Base-by-base conservation (phyloP, 768 basidiomycete species). In the Hygrophorus pudorinus region DNA sequence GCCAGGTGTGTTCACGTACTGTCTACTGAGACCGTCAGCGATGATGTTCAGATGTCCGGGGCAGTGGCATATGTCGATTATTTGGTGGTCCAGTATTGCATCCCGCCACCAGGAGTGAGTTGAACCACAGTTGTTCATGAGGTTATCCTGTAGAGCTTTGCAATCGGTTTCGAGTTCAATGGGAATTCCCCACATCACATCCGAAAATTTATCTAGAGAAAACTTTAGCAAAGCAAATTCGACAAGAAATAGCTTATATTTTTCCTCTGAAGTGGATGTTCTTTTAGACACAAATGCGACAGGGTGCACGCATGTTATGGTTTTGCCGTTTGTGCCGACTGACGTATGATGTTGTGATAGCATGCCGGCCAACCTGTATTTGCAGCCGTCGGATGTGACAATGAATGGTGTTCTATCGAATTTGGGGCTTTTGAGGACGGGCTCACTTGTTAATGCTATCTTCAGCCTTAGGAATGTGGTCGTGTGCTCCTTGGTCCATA, bases 81-180 rank as follows among this genome's bases (percentile, higher is more conserved):
- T n/a, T n/a, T n/a, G n/a, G n/a, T n/a, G n/a, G n/a, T n/a, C n/a
- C n/a, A n/a, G n/a, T n/a, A n/a, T n/a, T n/a, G n/a, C n/a, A n/a
- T n/a, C n/a, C n/a, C n/a, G n/a, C n/a, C n/a, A n/a, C n/a, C n/a
- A n/a, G n/a, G n/a, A n/a, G n/a, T n/a, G n/a, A n/a, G n/a, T n/a
- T n/a, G n/a, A n/a, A n/a, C 52, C 38, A 16, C 59, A 58, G n/a
- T 60, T 51, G 34, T 51, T 62, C 1, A 52, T 3, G 0, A 69
- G 49, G 1, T 58, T 33, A 38, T 66, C 62, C 4, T 57, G 38
- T 1, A 68, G 51, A 1, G 64, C 64, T 28, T 61, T 54, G 46
- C 65, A 66, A 48, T 68, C 65, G 0, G 63, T 68, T 41, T 62
- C 57, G 12, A 68, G 36, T 34, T 64, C 56, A 0, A 68, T 41